These are phyloP conservation scores for Pseudophaeomoniella oleicola DNA, from an alignment of 2,329 filamentous ascomycete genomes.

Conservation along the genomic window DNA sequence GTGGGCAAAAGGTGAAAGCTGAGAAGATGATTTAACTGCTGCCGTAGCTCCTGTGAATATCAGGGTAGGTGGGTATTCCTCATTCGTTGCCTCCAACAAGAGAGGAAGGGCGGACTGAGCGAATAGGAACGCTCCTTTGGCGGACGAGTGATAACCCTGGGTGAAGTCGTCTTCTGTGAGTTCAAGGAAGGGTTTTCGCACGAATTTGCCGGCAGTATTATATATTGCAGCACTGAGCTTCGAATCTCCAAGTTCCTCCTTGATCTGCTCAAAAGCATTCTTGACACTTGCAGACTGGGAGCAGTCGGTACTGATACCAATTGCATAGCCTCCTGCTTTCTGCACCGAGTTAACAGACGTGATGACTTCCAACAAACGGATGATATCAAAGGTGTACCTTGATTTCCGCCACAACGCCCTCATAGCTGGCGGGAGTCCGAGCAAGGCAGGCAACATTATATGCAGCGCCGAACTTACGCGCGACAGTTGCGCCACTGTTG, in stretches of 20 bases:
- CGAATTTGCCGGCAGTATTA: slow-evolving; percentile 43
- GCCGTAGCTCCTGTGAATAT: slow-evolving; percentile 83
- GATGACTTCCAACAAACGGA: too few species aligned
- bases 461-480: slow-evolving; percentile 40
- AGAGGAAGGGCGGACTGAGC: slow-evolving; percentile 57
- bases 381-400: too few species aligned
- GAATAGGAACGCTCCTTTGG: slow-evolving; percentile 58
- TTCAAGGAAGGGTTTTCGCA: slow-evolving; percentile 47
- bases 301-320: slow-evolving; percentile 47
- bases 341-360: too few species aligned
- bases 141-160: slow-evolving; percentile 25
- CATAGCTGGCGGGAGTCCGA: slow-evolving; percentile 41
- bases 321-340: slow-evolving; percentile 38
- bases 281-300: slow-evolving; percentile 37
- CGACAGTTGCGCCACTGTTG: slow-evolving; percentile 41
- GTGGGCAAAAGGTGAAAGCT: slow-evolving; percentile 56
- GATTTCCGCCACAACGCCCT: slow-evolving; percentile 43
- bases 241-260: slow-evolving; percentile 34
- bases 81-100: slow-evolving; percentile 45
- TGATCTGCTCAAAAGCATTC: slow-evolving; percentile 38
- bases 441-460: slow-evolving; percentile 48
- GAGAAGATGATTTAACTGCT: slow-evolving; percentile 55
- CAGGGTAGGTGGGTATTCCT: slow-evolving; percentile 55
- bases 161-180: slow-evolving; percentile 43
- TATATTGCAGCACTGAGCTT: slow-evolving; percentile 41